These are phyloP conservation scores for Salix suchowensis DNA, from an alignment of 345 rosid species.

Conservation along the genomic window DNA sequence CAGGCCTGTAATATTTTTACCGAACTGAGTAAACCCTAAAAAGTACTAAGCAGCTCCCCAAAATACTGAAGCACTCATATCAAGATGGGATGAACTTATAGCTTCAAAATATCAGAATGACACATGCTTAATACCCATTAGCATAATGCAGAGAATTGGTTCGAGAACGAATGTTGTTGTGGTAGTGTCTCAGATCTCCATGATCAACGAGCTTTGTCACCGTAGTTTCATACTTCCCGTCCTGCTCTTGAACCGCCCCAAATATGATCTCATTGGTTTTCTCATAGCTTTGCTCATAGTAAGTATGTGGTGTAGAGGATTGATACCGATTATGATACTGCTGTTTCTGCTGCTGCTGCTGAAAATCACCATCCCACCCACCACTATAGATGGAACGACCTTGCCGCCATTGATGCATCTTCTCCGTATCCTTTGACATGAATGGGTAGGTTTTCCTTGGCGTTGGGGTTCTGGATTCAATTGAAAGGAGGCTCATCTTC, in stretches of 20 bases:
- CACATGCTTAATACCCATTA: conserved; percentile 8
- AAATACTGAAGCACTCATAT: neutral
- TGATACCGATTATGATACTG: conserved; percentile 65
- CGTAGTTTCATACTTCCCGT: conserved; percentile 34
- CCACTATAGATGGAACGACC: conserved; percentile 66
- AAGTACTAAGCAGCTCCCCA: conserved; percentile 11
- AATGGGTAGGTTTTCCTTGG: conserved; percentile 85
- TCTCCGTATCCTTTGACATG: conserved; percentile 93
- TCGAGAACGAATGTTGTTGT: conserved; percentile 41
- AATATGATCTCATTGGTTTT: conserved; percentile 76
- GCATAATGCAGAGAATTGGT: conserved; percentile 37
- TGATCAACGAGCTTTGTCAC: conserved; percentile 59
- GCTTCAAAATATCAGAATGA: conserved; percentile 4
- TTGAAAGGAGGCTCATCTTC: conserved; percentile 87
- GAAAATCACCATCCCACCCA: conserved; percentile 58
- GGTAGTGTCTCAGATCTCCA: conserved; percentile 41
- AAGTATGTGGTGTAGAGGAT: conserved; percentile 65
- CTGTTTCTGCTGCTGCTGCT: conserved; percentile 40
- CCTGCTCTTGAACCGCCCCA: conserved; percentile 83
- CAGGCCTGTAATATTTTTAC: conserved; percentile 2
- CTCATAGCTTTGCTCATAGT: conserved; percentile 69
- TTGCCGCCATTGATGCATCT: conserved; percentile 81
- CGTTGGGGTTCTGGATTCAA: conserved; percentile 74
- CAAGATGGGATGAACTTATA: neutral
- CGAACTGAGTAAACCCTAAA: neutral